Percentiles rank a stretch among this genome's conserved stretches.
These are phyloP conservation scores for Earliella scabrosa DNA, from an alignment of 1,284 basidiomycete species.

Conservation along the genomic window DNA sequence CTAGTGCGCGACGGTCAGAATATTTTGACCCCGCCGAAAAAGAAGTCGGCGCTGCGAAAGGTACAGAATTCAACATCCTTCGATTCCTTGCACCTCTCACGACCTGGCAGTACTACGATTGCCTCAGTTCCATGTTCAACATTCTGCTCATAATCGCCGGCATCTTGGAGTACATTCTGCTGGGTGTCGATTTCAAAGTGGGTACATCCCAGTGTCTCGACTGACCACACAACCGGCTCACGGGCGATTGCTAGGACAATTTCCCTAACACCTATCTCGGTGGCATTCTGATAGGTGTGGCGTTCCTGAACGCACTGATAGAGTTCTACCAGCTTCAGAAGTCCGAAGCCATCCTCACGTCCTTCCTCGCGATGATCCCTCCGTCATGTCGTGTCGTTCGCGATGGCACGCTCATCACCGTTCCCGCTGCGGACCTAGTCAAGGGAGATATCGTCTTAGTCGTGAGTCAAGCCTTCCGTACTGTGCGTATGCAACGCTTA, in stretches of 20 bases:
- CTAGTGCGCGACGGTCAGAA: slow-evolving; percentile 61
- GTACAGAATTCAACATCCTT: slow-evolving; percentile 37
- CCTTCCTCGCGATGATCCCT: slow-evolving; percentile 74
- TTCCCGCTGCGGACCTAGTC: slow-evolving; percentile 68
- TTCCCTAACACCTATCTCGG: slow-evolving; percentile 72
- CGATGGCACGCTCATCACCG: slow-evolving; percentile 56
- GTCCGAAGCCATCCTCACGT: slow-evolving; percentile 71
- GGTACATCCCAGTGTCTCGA: slow-evolving; percentile 1
- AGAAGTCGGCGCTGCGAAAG: slow-evolving; percentile 67
- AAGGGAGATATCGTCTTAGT: slow-evolving; percentile 72
- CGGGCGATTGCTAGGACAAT: slow-evolving; percentile 51
- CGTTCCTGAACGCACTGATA: slow-evolving; percentile 71
- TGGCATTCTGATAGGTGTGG: slow-evolving; percentile 69
- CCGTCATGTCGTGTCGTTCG: slow-evolving; percentile 69
- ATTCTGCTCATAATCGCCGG: slow-evolving; percentile 66
- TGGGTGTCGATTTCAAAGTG: slow-evolving; percentile 66
- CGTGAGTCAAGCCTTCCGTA: slow-evolving; percentile 37
- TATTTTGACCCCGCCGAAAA: slow-evolving; percentile 68
- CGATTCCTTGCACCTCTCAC: slow-evolving; percentile 7
- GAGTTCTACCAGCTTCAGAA: slow-evolving; percentile 76
- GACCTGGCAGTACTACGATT: slow-evolving; percentile 58
- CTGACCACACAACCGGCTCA: not conserved
- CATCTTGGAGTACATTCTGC: slow-evolving; percentile 64
- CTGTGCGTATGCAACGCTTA: slow-evolving; percentile 37
- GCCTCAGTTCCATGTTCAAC: slow-evolving; percentile 70